phyloP scores from a whole-genome alignment of 2,329 filamentous ascomycete species.

The Tympanopsis confertula region DNA sequence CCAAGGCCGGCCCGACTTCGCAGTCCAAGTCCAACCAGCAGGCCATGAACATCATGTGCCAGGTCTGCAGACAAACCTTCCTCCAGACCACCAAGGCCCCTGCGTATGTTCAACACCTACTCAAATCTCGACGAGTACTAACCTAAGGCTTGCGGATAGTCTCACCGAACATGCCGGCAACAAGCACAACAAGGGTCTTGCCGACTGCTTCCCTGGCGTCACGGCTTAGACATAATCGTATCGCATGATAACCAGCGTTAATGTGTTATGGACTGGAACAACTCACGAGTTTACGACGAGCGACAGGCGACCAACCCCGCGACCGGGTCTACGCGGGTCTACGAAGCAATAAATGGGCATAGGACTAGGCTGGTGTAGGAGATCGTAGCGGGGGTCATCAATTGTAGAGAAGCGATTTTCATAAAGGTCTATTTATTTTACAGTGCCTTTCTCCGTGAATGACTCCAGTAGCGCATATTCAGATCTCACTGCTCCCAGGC shows the following conservation, averaged over 20 bases:
- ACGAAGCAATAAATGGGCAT: neutral
- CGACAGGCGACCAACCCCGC: neutral
- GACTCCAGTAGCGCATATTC: neutral
- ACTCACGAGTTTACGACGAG: neutral
- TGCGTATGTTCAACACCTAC: conserved; percentile 35
- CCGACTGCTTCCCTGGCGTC: conserved; percentile 58
- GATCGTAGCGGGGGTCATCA: too few species aligned
- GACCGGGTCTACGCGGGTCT: neutral
- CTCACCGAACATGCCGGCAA: conserved; percentile 62
- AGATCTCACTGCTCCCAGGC: neutral
- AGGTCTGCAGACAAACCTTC: conserved; percentile 67
- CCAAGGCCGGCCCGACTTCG: conserved; percentile 45
- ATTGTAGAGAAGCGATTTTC: too few species aligned
- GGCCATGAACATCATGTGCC: conserved; percentile 68
- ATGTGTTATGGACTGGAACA: neutral
- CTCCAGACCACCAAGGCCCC: conserved; percentile 65
- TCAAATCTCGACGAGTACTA: neutral
- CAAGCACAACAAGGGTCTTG: conserved; percentile 64
- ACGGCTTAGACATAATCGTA: neutral
- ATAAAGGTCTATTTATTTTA: neutral
- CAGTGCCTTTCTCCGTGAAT: neutral
- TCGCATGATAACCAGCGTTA: neutral
- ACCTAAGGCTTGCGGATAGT: conserved; percentile 18
- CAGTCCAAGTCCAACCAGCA: conserved; percentile 60
- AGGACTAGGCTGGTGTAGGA: too few species aligned